phyloP scores from a whole-genome alignment of 768 basidiomycete genomes.

The Russula virescens region DNA sequence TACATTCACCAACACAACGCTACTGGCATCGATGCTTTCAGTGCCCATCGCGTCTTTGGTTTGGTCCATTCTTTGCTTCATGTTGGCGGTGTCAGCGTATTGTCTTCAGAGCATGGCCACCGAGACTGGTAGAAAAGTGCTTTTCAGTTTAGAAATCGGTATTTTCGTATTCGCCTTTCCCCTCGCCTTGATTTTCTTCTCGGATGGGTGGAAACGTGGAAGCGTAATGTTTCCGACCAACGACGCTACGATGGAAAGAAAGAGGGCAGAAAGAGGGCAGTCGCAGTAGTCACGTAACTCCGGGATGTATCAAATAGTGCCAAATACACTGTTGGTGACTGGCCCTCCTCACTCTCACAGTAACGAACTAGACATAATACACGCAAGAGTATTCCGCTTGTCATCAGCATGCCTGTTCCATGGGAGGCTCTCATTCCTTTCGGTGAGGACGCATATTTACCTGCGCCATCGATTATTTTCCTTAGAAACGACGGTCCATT shows the following conservation, averaged over 20 bases:
- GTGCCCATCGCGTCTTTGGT: conserved; percentile 14
- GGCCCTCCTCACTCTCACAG: not conserved
- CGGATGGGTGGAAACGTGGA: not conserved
- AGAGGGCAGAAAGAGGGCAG: too few species aligned
- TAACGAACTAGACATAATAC: not conserved
- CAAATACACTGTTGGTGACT: not conserved
- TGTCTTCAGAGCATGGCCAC: conserved; percentile 2
- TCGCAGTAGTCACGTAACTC: too few species aligned
- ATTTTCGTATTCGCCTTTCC: not conserved
- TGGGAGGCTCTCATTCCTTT: conserved; percentile 98
- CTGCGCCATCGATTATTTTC: too few species aligned
- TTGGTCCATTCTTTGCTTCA: conserved; percentile 11
- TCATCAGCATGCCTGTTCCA: conserved; percentile 78
- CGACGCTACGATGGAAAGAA: too few species aligned
- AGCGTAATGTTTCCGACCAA: too few species aligned
- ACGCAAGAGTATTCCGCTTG: not conserved
- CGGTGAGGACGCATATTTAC: conserved; percentile 41
- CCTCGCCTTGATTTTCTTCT: conserved; percentile 1
- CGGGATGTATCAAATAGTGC: conserved; percentile 6
- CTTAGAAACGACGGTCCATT: conserved; percentile 14
- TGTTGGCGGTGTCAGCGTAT: conserved; percentile 2
- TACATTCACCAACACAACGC: conserved; percentile 4
- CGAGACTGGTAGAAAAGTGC: not conserved
- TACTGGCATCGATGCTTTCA: conserved; percentile 4
- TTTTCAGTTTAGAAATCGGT: conserved; percentile 10